Conservation (phyloP, 2,329 filamentous ascomycete species). For the Fusarium albosuccineum region DNA sequence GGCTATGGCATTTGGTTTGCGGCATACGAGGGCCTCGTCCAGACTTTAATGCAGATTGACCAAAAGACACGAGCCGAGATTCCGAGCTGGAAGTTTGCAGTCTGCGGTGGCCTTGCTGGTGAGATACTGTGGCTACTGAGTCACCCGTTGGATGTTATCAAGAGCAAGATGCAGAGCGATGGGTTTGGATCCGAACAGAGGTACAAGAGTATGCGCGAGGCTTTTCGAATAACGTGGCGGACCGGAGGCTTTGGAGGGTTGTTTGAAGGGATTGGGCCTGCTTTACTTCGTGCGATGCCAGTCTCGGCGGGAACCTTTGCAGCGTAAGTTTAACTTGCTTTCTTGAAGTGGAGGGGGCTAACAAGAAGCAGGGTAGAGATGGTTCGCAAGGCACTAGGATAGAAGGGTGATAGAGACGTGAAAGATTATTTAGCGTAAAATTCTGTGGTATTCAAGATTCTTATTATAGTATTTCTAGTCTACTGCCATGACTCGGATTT, state of each 20-base stretch:
- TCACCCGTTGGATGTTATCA: conserved; percentile 17
- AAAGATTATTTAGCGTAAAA: too few relatives aligned
- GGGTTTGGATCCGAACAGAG: background rate
- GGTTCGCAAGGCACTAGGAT: background rate
- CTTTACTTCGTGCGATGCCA: conserved; percentile 15
- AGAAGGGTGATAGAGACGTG: background rate
- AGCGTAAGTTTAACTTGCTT: background rate
- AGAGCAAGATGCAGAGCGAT: conserved; percentile 24
- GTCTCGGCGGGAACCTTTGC: conserved; percentile 22
- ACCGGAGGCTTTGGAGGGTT: background rate
- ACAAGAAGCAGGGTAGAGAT: background rate
- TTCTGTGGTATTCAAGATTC: too few relatives aligned
- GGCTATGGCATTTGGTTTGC: conserved; percentile 21
- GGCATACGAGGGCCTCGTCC: conserved; percentile 11
- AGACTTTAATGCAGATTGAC: background rate
- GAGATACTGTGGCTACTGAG: conserved; percentile 14
- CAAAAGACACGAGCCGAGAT: conserved; percentile 2
- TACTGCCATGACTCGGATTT: too few relatives aligned
- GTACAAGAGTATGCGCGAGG: conserved; percentile 6
- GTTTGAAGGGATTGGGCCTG: conserved; percentile 11
- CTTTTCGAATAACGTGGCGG: background rate
- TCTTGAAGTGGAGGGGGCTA: background rate
- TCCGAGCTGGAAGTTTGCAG: conserved; percentile 20
- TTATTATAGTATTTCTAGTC: too few relatives aligned
- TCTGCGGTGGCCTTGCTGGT: conserved; percentile 11